Base-by-base conservation (phyloP, 345 rosid genomes). In the Boechera divaricarpa region DNA sequence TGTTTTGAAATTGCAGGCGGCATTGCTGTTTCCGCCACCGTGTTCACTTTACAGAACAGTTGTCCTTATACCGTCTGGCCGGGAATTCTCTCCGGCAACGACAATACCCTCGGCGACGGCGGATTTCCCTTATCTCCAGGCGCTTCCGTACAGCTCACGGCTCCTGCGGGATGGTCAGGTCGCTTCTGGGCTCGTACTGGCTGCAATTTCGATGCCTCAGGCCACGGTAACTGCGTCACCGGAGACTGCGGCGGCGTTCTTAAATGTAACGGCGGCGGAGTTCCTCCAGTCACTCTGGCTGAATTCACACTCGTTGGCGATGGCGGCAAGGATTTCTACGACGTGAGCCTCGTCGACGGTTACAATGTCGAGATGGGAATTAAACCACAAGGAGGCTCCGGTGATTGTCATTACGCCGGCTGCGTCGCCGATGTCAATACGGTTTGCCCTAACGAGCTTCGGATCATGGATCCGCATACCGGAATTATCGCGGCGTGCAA, bases 331-430 rank as follows among this genome's bases (percentile, higher is more conserved):
- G 98, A 94, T 70, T 94, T 91, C 73, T 94, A 94, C 69, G 97
- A 91, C 79, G 92, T 91, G n/a, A 94, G 97, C 21, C 85, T 94
- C 4, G 98, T 94, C 36, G 98, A 94, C 69, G 98, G 98, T 2
- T 94, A 94, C 86, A 94, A 94, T 42, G 85, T 91, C n/a, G 93
- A 83, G 47, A 63, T 91, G 83, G 90, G 90, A 2, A 90, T 91
- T 0, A 82, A 77, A 82, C 87, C 97, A 0, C 55, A 74, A 8
- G 92, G 93, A 12, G 91, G 97, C 0, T 41, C 84, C 12, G 98
- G 97, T 1, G 84, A 89, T 21, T 94, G 98, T 57, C 85, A 83
- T 67, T 87, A 85, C 67, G 95, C 97, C 1, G 98, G 94, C 11
- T 94, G 98, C 54, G 81, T 79, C 13, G 63, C 84, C 54, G 98